A percentile compares a stretch with the other conserved stretches of the same genome.
phyloP scores from a whole-genome alignment of 1,284 basidiomycete species.

The Erythrobasidium hasegawianum region DNA sequence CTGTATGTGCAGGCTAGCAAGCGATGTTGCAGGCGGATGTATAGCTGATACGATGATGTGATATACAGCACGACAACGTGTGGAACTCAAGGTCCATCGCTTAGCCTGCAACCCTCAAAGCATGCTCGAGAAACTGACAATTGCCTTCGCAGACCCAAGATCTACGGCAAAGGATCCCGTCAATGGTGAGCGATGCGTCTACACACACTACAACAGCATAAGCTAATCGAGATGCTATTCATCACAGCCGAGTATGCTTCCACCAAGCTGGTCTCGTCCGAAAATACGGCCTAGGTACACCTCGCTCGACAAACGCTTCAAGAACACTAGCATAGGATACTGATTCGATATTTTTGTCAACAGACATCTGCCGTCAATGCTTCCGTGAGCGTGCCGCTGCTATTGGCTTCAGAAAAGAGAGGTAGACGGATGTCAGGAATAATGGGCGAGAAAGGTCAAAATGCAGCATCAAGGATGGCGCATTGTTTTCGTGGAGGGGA shows the following conservation, averaged over 20 bases:
- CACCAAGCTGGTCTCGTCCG: slow-evolving; percentile 93
- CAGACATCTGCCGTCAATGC: slow-evolving; percentile 90
- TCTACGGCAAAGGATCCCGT: slow-evolving; percentile 88
- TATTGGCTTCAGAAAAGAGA: slow-evolving; percentile 81
- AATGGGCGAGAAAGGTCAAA: not conserved
- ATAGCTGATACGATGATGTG: not conserved
- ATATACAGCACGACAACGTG: slow-evolving; percentile 29
- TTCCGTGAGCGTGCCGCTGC: slow-evolving; percentile 91
- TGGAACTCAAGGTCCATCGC: slow-evolving; percentile 24
- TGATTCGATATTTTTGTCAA: too few species aligned
- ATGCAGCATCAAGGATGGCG: not conserved
- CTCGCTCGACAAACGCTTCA: too few species aligned
- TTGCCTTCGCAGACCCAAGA: slow-evolving; percentile 63
- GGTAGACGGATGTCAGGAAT: slow-evolving; percentile 3
- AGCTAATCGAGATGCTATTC: slow-evolving; percentile 5
- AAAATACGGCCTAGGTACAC: slow-evolving; percentile 40
- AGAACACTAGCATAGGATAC: not conserved
- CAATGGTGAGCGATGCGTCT: slow-evolving; percentile 72
- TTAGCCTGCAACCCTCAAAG: not conserved
- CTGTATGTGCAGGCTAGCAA: not conserved
- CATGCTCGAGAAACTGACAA: not conserved
- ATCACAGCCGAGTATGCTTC: slow-evolving; percentile 76
- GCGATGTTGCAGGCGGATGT: too few species aligned
- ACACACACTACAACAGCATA: not conserved
- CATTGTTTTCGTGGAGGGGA: not conserved